These are phyloP conservation scores for Cornus controversa DNA, from an alignment of 148 eudicot species.

Conservation along the genomic window DNA sequence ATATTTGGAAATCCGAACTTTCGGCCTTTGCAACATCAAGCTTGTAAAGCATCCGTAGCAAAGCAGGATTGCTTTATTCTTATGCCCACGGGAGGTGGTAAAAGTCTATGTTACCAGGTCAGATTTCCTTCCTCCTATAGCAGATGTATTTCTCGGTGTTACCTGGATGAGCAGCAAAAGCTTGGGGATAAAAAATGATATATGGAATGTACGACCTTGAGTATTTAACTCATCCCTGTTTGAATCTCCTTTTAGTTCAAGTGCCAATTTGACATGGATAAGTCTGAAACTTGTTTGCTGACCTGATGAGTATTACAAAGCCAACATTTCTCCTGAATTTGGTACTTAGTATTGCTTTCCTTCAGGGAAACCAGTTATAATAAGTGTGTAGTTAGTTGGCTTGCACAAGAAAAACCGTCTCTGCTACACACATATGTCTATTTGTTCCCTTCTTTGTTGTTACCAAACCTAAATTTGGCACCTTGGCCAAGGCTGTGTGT, in stretches of 20 bases:
- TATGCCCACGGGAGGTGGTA: constrained; percentile 99
- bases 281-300: neutral
- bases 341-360: neutral
- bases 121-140: constrained; percentile 1
- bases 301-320: neutral
- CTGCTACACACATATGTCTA: too few relatives aligned
- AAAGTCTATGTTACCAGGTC: constrained; percentile 97
- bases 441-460: too few relatives aligned
- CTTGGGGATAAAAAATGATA: neutral
- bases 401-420: neutral
- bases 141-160: neutral
- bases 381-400: neutral
- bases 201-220: neutral
- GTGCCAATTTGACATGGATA: neutral
- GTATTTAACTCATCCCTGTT: neutral
- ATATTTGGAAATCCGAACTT: constrained; percentile 80
- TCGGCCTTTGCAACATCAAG: constrained; percentile 92
- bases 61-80: constrained; percentile 83
- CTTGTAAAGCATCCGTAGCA: constrained; percentile 70
- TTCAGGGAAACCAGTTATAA: neutral
- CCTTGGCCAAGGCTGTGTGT: neutral
- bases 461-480: neutral
- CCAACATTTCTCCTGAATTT: neutral
- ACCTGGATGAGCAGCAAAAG: neutral
- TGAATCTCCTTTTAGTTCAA: neutral